Base-by-base conservation (phyloP, 306 rosid genomes). In the Dryas drummondii region DNA sequence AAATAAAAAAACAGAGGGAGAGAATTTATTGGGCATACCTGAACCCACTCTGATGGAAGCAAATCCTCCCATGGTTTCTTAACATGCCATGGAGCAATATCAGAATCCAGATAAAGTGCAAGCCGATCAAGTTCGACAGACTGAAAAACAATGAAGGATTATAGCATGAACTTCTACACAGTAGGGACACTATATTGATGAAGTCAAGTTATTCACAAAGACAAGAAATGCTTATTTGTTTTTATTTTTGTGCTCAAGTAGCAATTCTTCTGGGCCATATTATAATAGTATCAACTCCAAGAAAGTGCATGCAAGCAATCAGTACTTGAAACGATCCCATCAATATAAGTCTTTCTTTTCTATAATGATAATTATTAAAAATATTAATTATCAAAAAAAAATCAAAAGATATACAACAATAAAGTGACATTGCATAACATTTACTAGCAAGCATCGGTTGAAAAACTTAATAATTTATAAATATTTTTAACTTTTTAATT, bases 11-110 rank as follows among this genome's bases (percentile, higher is more conserved):
- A 1, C 37, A 32, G 37, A 32, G 3, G 37, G 37, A 42, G 17
- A 50, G 49, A 9, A 37, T 26, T 14, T 68, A 26, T 54, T 44
- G 63, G 57, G 65, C 59, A 58, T 85, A 94, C 98, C 92, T 94
- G 90, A 84, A 87, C 86, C 98, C 98, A 94, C 80, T 94, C 97
- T 5, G 96, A 88, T 73, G 98, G 98, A 84, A 82, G 89, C 86
- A 94, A 86, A 84, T 86, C 89, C 81, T 81, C 92, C 99, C 99
- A 94, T 68, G 87, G 84, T 82, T 89, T 90, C 75, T 86, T 74
- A 72, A 92, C 71, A 81, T 87, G 81, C 97, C 97, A 94, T 60
- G 97, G 91, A 70, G 82, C 79, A 72, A 85, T 83, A 88, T 92
- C 90, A 67, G 97, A 92, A 84, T 94, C 97, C 63, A 92, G 85